Percentiles rank a stretch among this genome's conserved stretches.
These are phyloP conservation scores for Boletus sp. DNA, from an alignment of 768 basidiomycete species.

Conservation along the genomic window DNA sequence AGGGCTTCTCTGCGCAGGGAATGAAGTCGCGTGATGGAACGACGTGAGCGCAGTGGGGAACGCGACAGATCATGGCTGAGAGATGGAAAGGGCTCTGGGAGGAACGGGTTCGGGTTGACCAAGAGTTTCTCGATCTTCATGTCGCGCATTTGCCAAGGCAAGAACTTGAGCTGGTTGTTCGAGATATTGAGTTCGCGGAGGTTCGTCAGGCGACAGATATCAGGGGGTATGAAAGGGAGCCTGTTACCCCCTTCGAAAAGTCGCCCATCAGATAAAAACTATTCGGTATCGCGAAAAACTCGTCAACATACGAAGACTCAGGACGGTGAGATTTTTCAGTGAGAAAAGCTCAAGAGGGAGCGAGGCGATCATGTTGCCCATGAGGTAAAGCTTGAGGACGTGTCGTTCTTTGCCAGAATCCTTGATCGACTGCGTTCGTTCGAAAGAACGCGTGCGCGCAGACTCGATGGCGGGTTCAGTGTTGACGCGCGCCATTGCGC, in stretches of 20 bases:
- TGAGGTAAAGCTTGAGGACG: constrained; percentile 57
- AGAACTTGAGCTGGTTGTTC: constrained; percentile 53
- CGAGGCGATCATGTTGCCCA: constrained; percentile 48
- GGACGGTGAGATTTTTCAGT: constrained; percentile 55
- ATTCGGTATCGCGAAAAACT: not conserved
- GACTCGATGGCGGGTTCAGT: constrained; percentile 34
- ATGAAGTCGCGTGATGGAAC: constrained; percentile 9
- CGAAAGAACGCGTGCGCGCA: constrained; percentile 21
- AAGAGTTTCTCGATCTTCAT: constrained; percentile 51
- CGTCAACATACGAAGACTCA: constrained; percentile 57
- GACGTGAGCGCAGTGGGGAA: constrained; percentile 9
- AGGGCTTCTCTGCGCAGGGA: constrained; percentile 9
- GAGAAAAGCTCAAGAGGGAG: constrained; percentile 60
- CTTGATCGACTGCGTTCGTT: constrained; percentile 27
- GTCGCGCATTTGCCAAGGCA: constrained; percentile 64
- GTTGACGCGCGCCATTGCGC: constrained; percentile 34
- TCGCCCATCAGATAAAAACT: not conserved
- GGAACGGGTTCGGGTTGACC: constrained; percentile 62
- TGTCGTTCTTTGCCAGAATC: constrained; percentile 42
- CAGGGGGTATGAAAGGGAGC: constrained; percentile 58
- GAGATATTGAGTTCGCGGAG: constrained; percentile 62
- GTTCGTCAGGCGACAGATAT: constrained; percentile 52
- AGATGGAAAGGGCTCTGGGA: constrained; percentile 32
- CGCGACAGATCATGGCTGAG: not conserved
- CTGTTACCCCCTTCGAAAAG: constrained; percentile 50